phyloP scores from a whole-genome alignment of 2,329 filamentous ascomycete genomes.

The Aspergillus sp. region DNA sequence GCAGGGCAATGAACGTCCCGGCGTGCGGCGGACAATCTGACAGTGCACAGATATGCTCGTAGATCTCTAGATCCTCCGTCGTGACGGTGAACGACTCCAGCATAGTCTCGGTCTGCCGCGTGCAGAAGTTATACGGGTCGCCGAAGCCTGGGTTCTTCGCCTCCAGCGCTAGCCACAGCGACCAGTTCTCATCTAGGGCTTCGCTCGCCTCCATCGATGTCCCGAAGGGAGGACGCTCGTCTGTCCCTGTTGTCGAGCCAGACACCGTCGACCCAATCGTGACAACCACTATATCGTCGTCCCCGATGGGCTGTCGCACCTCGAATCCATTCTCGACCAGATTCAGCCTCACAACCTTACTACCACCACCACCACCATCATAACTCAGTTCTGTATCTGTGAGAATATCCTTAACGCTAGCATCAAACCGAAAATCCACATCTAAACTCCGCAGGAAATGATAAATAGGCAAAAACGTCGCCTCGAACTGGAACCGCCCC shows the following conservation, averaged over 20 bases:
- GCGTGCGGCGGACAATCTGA: slow-evolving; percentile 32
- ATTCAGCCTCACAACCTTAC: neutral
- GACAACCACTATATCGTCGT: slow-evolving; percentile 12
- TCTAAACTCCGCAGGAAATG: slow-evolving; percentile 7
- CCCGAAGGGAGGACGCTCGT: slow-evolving; percentile 3
- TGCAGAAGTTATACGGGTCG: slow-evolving; percentile 21
- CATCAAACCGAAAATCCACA: slow-evolving; percentile 17
- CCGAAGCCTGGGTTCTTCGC: slow-evolving; percentile 33
- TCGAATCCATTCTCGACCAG: neutral
- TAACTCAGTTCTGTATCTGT: no score
- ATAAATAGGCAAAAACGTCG: slow-evolving; percentile 13
- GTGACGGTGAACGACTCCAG: slow-evolving; percentile 44
- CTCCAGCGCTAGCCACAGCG: slow-evolving; percentile 38
- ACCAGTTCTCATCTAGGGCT: slow-evolving; percentile 38
- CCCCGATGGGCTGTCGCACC: neutral
- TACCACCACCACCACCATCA: no score
- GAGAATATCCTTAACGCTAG: slow-evolving; percentile 8
- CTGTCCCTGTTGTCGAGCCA: slow-evolving; percentile 11
- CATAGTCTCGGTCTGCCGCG: slow-evolving; percentile 31
- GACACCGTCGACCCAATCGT: slow-evolving; percentile 17
- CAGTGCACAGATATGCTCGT: slow-evolving; percentile 21
- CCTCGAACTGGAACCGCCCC: slow-evolving; percentile 16
- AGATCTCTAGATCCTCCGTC: slow-evolving; percentile 29
- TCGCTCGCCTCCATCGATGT: slow-evolving; percentile 19
- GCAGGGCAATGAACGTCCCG: slow-evolving; percentile 36